Evolutionary conservation across 2,329 filamentous ascomycete genomes (phyloP), one percentile per base, ranked within the genome.

Genomic region (Penicillium sclerotigenum): DNA sequence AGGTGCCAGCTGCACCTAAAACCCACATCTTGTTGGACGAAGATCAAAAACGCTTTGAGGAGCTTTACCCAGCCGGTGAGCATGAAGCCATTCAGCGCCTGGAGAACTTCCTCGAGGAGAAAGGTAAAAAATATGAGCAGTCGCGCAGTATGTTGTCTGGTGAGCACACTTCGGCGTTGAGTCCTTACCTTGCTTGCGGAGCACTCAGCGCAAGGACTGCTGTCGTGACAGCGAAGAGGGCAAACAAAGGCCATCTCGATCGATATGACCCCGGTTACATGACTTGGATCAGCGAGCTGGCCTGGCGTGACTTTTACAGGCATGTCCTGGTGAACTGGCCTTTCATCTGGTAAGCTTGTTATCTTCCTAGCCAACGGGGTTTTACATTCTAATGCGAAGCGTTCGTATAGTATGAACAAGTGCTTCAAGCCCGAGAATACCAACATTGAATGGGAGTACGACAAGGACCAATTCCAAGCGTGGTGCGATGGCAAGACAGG

Each of bases 221-320:
- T 10, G 79, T 92, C 6, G 77, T 81, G 4, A 77, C 77, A 28
- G 89, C 90, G 0, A 80, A 83, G 31, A 81, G 85, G 52, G 74
- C 77, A 29, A 89, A 90, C 65, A 84, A 77, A 26, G 70, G 79
- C 29, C 79, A 84, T 55, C 79, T 96, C 1, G 83, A 91, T 57
- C 83, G 78, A 1, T 87, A 88, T 0, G 80, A 82, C 20, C 73
- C 83, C 16, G 89, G 89, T 0, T 87, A 89, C 54, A 78, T 82
- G 48, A 79, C 80, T 0, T 95, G 90, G 90, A 90, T 94, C 60
- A 86, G 86, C 51, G 90, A 95, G 71, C 80, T 95, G 4, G 90
- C 89, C 0, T 94, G 90, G 90, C 80, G 90, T 14, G 90, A 95
- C 66, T 95, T 95, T 67, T 95, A 95, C 75, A 90, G 87, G 66